Evolutionary conservation across 2,329 filamentous ascomycete genomes (phyloP).

Genomic region (Diaporthe citri): DNA sequence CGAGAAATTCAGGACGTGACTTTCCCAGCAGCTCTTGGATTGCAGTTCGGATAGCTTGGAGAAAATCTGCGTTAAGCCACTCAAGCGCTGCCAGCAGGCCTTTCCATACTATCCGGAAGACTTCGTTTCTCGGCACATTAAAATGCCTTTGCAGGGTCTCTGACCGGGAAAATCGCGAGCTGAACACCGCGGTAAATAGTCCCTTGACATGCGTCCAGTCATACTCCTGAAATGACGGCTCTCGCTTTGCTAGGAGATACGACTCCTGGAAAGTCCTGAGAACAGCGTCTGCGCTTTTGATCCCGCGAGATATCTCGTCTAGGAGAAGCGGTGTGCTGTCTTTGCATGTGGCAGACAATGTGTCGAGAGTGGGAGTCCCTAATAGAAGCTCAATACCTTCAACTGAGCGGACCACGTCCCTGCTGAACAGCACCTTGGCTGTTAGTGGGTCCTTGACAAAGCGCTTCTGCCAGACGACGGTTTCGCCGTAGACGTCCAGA

Average conservation of each 20-base stretch:
- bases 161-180: neutral
- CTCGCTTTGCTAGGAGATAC: conserved; percentile 23
- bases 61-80: conserved; percentile 24
- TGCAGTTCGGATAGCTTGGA: neutral
- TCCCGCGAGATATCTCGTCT: neutral
- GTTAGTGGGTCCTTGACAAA: conserved; percentile 32
- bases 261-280: conserved; percentile 31
- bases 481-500: conserved; percentile 29
- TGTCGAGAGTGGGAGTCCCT: neutral
- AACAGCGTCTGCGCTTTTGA: conserved; percentile 18
- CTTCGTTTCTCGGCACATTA: neutral
- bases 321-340: neutral
- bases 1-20: conserved; percentile 3
- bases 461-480: conserved; percentile 33
- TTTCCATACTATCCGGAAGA: conserved; percentile 1
- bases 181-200: conserved; percentile 3
- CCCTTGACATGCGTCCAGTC: conserved; percentile 16
- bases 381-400: conserved; percentile 29
- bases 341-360: neutral
- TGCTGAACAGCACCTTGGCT: neutral
- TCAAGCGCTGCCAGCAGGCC: conserved; percentile 8
- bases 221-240: conserved; percentile 29
- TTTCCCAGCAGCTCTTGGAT: conserved; percentile 7
- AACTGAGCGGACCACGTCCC: neutral
- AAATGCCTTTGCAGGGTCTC: neutral